Base-by-base conservation (phyloP, 306 rosid species). In the Delonix regia region DNA sequence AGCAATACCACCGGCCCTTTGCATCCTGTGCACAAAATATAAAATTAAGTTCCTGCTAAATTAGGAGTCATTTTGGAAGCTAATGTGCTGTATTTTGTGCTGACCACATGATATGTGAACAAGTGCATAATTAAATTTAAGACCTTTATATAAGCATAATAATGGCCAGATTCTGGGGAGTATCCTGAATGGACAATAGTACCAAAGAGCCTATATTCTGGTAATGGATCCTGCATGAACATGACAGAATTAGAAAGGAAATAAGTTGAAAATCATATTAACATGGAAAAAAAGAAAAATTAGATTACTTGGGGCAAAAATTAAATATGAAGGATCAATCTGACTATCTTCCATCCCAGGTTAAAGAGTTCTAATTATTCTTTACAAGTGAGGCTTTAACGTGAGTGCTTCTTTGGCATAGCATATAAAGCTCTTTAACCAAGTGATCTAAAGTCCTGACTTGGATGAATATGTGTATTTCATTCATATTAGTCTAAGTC, bases 181-280 rank as follows among this genome's bases (percentile, higher is more conserved):
- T 87, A 90, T 78, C 99, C 99, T 25, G 99, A 93, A 84, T 96
- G 99, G 83, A 96, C 99, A 80, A 96, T 88, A 51, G 98, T 91
- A 70, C 99, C 99, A 79, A 93, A 93, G 75, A 93, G 99, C 89
- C 89, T 96, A 87, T 96, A 96, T 83, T 96, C 97, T 25, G 99
- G 98, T 19, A 86, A 89, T 16, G 86, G 90, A 86, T 96, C 98
- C 99, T 96, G 92, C 81, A 85, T 68, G n/a, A 73, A 38, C 64
- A 81, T 21, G 10, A 51, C 42, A 51, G 44, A 44, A 18, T 81
- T 81, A 81, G 73, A 51, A 71, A 67, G 66, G 68, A 75, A 78
- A 47, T 42, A 44, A 73, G 74, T 22, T 48, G 65, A 72, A 39
- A 36, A 39, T 9, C 45, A 75, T 39, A 49, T 41, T 27, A 48